Evolutionary conservation across 2,329 filamentous ascomycete species (phyloP).

Genomic region (Endocalyx cinctus): DNA sequence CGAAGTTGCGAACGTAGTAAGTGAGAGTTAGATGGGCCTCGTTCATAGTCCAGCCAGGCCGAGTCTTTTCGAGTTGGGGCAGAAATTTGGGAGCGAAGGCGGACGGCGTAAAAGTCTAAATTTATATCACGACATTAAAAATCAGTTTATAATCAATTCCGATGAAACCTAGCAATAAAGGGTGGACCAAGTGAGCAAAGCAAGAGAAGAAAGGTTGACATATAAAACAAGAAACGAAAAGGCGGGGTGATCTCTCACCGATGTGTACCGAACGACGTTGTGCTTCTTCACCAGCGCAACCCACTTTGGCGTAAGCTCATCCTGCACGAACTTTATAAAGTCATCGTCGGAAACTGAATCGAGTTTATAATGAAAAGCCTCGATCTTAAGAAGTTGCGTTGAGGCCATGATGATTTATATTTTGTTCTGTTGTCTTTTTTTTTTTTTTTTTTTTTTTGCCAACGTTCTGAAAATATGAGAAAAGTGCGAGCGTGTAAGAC

Average conservation of each 20-base stretch:
- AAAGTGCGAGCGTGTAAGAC: too few relatives aligned
- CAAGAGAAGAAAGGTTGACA: not conserved
- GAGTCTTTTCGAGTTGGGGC: not conserved
- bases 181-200: not conserved
- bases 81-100: not conserved
- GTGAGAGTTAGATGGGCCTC: conserved; percentile 3
- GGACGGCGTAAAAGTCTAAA: not conserved
- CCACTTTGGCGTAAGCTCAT: conserved; percentile 3
- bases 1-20: conserved; percentile 2
- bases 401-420: conserved; percentile 3
- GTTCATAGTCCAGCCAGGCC: conserved; percentile 4
- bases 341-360: conserved; percentile 1
- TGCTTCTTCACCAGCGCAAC: not conserved
- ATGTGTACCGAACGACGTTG: not conserved
- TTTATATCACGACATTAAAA: not conserved
- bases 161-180: too few relatives aligned
- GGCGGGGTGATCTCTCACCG: not conserved
- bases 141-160: too few relatives aligned
- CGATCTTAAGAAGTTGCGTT: conserved; percentile 3
- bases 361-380: conserved; percentile 3
- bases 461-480: too few relatives aligned
- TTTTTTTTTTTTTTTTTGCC: too few relatives aligned
- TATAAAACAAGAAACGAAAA: not conserved
- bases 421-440: too few relatives aligned
- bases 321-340: conserved; percentile 2